These are phyloP conservation scores for Gracilaria domingensis DNA, from an alignment of 23 red algal species.

Conservation along the genomic window DNA sequence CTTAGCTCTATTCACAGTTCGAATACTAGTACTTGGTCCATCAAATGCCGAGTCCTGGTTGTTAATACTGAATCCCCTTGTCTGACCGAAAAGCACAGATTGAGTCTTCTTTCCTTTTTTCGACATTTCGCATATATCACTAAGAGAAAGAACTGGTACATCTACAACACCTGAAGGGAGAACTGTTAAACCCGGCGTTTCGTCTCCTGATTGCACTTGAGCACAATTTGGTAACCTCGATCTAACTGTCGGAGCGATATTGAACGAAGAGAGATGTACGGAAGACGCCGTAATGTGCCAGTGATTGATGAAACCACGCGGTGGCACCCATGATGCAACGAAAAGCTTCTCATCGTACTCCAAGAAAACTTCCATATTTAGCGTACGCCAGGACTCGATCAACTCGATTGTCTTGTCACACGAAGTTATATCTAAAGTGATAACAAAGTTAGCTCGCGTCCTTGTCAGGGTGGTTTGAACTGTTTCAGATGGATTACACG, in stretches of 20 bases:
- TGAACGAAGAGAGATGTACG: neutral
- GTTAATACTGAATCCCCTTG: neutral
- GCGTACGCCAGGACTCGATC: constrained; percentile 7
- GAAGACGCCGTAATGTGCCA: constrained; percentile 16
- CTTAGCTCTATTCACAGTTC: neutral
- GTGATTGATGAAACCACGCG: constrained; percentile 7
- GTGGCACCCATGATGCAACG: constrained; percentile 29
- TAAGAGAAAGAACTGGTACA: constrained; percentile 28
- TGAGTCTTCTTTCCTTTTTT: neutral
- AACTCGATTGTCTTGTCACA: constrained; percentile 12
- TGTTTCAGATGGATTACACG: neutral
- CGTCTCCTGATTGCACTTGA: neutral
- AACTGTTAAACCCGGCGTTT: neutral
- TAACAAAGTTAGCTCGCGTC: neutral
- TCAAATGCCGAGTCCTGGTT: neutral
- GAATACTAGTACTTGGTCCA: neutral
- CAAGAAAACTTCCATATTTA: neutral
- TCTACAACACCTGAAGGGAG: constrained; percentile 23
- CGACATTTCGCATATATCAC: neutral
- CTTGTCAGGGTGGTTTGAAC: neutral
- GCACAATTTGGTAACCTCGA: neutral
- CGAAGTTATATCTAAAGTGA: constrained; percentile 18
- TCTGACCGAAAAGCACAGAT: constrained; percentile 23
- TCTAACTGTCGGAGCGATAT: neutral
- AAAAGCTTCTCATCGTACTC: constrained; percentile 16